phyloP scores from a whole-genome alignment of 257 asterid species.

The Solanum virginianum region DNA sequence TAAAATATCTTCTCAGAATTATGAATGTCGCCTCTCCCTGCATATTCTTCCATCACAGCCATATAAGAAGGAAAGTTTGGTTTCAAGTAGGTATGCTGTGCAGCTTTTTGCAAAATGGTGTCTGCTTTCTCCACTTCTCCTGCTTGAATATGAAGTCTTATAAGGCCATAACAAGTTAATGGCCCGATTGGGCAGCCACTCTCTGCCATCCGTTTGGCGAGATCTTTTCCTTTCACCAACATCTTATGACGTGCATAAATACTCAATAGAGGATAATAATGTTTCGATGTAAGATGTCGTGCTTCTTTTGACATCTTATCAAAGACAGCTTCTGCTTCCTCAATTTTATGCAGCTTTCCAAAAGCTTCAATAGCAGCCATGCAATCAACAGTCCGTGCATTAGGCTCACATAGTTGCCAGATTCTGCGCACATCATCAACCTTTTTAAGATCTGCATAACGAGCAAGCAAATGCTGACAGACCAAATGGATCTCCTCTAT shows the following conservation, averaged over 20 bases:
- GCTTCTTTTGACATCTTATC: conserved; percentile 19
- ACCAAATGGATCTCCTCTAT: conserved; percentile 27
- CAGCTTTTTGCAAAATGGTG: conserved; percentile 28
- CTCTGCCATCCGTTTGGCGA: conserved; percentile 49
- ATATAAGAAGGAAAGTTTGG: conserved; percentile 30
- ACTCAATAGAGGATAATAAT: conserved; percentile 27
- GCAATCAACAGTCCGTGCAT: conserved; percentile 27
- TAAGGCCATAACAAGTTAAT: conserved; percentile 46
- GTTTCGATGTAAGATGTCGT: conserved; percentile 20
- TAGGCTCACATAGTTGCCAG: conserved; percentile 49
- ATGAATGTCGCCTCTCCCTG: conserved; percentile 52
- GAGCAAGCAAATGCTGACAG: conserved; percentile 30
- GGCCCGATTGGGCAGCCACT: conserved; percentile 38
- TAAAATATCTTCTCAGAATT: conserved; percentile 47
- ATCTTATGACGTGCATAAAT: conserved; percentile 43
- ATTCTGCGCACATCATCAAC: conserved; percentile 53
- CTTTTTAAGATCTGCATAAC: conserved; percentile 54
- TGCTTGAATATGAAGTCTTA: conserved; percentile 43
- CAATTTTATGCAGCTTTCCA: conserved; percentile 45
- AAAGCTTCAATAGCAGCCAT: conserved; percentile 54
- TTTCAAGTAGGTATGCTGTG: conserved; percentile 16
- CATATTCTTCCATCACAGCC: conserved; percentile 37
- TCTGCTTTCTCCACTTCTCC: conserved; percentile 67
- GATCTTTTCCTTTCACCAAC: conserved; percentile 57
- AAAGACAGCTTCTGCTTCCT: conserved; percentile 63